phyloP scores from a whole-genome alignment of 2,329 filamentous ascomycete species.

The Dothideomycetes sp. region DNA sequence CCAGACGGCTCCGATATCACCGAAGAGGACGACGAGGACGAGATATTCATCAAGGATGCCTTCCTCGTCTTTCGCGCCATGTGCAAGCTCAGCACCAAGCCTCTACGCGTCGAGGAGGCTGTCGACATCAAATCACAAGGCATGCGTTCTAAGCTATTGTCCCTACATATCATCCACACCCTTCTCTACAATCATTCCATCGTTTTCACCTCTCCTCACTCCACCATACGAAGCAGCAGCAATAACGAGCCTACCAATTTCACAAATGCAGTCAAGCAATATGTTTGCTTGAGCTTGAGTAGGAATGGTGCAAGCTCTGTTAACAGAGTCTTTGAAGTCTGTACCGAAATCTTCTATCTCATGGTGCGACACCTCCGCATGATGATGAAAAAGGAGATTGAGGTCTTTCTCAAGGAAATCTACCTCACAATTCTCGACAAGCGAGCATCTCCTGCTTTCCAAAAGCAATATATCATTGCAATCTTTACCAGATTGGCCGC shows the following conservation, averaged over 20 bases:
- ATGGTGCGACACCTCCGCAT: conserved; percentile 91
- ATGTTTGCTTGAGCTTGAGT: conserved; percentile 87
- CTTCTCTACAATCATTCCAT: conserved; percentile 87
- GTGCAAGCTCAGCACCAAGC: conserved; percentile 93
- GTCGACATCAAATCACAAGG: conserved; percentile 88
- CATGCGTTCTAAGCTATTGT: conserved; percentile 94
- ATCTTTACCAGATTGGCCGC: conserved; percentile 74
- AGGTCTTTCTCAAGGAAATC: conserved; percentile 95
- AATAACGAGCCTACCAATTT: conserved; percentile 82
- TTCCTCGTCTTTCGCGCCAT: conserved; percentile 96
- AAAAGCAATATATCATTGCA: conserved; percentile 85
- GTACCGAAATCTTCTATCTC: conserved; percentile 95
- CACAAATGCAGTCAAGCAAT: conserved; percentile 90
- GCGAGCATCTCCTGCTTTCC: conserved; percentile 71
- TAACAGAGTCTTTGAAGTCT: conserved; percentile 85
- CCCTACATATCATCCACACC: conserved; percentile 88
- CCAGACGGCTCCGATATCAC: conserved; percentile 35
- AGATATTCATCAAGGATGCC: conserved; percentile 93
- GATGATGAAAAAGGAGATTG: conserved; percentile 95
- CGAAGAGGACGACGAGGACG: conserved; percentile 69
- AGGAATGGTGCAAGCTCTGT: conserved; percentile 92
- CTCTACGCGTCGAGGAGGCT: conserved; percentile 78
- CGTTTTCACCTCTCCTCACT: conserved; percentile 83
- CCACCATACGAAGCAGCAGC: conserved; percentile 85
- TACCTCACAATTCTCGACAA: conserved; percentile 87